Evolutionary conservation across 169 alveolate species (phyloP), one percentile per base, ranked within the genome.

Genomic region (Eimeria sp.): DNA sequence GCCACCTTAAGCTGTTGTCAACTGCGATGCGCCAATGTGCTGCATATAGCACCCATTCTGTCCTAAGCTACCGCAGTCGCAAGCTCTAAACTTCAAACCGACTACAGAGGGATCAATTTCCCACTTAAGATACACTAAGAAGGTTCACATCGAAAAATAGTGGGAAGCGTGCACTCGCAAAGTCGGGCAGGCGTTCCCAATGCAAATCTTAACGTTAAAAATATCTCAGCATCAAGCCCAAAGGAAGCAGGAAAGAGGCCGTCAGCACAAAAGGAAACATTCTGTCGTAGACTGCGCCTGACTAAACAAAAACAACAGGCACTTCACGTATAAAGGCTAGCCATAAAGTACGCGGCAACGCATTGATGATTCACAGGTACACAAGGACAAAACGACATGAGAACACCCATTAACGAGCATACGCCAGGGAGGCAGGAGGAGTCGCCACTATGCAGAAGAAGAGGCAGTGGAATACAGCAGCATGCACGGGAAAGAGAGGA

Each of bases 251-350:
- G 73, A 83, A 83, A 27, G 91, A 9, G 91, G 76, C 91, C 9
- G 91, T 83, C 73, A 83, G 45, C 57, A 83, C 91, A 51, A 83
- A 30, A 30, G 91, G 91, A 57, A 83, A 83, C 57, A 83, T 51
- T n/a, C 91, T 49, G 73, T 83, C 91, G 91, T 76, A 76, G 25
- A 49, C 49, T 63, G 88, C 67, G 5, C 88, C 88, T 76, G 88
- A 76, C 88, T 76, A 65, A 49, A 76, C 88, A 76, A 45, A 76
- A 47, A 18, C 20, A 25, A 45, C 30, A 25, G 27, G 25, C 45
- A 67, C 0, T 0, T 67, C 43, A 6, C 22, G 47, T 45, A 27
- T 67, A 4, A n/a, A 27, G 30, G 45, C 3, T 45, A 16, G 78
- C 47, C 47, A 5, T 27, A 10, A 27, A 16, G 75, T 25, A 67